Evolutionary conservation across 192 early-diverging fungal genomes (phyloP), one percentile per base, ranked within the genome.

Genomic region (Coemansia asiatica): DNA sequence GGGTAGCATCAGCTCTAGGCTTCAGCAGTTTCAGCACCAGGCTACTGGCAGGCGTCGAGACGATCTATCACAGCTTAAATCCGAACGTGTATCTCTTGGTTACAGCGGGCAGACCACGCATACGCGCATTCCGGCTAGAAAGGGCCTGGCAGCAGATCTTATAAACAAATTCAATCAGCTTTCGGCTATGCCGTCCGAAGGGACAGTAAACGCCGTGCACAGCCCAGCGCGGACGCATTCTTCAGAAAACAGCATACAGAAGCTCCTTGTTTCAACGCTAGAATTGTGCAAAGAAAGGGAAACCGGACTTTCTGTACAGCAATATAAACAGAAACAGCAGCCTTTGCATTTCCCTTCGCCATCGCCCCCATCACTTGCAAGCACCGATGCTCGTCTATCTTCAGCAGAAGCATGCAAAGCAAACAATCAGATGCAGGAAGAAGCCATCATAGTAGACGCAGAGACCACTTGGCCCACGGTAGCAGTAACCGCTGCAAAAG

Each of bases 131-230:
- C 67, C 67, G 9, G 65, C 76, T 9, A 40, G 68, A n/a, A 67
- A 61, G 48, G 77, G 77, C 53, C 68, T 73, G 0, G 72, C 77
- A 7, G 77, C 77, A 5, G 77, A 71, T 51, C 67, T 80, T 10
- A 80, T 80, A 28, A 67, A 71, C 61, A 80, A 80, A 62, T 80
- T 80, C 56, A 80, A 80, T 58, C 71, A 74, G 55, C 51, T 80
- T 48, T 70, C 74, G 7, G 16, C 50, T 6, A 16, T 40, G 36
- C 21, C 63, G 4, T 36, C 35, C 35, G 8, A 51, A 6, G 50
- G 0, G 23, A 15, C 54, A 19, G 59, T 26, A 56, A 7, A 21
- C 56, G 0, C 61, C 66, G 8, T 48, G 66, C 21, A 38, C 64
- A 51, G 61, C 59, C 53, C 61, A 61, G 28, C 35, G 50, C 50